These are phyloP conservation scores for Bremia lactucae DNA, from an alignment of 352 stramenopile genomes.

Conservation along the genomic window DNA sequence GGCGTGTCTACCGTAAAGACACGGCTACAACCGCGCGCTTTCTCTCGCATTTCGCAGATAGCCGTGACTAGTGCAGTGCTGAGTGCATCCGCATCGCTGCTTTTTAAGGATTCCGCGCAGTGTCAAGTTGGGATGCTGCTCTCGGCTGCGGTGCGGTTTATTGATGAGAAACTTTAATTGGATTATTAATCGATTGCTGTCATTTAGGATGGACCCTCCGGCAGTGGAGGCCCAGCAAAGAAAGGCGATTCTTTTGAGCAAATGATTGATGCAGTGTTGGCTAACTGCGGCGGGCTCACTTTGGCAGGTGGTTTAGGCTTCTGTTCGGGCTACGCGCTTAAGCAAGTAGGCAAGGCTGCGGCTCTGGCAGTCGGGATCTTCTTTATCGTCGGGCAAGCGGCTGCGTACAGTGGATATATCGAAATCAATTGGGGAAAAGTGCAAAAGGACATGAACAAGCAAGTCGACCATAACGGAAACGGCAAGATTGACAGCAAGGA, in stretches of 20 bases:
- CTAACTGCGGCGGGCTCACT: constrained; percentile 56
- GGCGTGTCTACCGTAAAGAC: too few relatives aligned
- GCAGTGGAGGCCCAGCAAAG: constrained; percentile 23
- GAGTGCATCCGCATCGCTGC: too few relatives aligned
- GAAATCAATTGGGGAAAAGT: constrained; percentile 87
- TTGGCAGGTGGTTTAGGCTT: constrained; percentile 63
- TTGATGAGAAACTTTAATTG: too few relatives aligned
- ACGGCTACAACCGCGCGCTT: too few relatives aligned
- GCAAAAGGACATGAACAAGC: constrained; percentile 72
- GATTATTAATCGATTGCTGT: too few relatives aligned
- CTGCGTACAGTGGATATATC: constrained; percentile 81
- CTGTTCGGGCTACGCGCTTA: constrained; percentile 78
- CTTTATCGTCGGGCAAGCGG: constrained; percentile 71
- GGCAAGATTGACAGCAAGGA: constrained; percentile 80
- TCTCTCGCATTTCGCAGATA: too few relatives aligned
- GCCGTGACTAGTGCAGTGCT: too few relatives aligned
- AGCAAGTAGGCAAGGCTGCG: constrained; percentile 71
- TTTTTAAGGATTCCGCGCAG: too few relatives aligned
- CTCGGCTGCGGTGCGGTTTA: too few relatives aligned
- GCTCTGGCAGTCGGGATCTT: constrained; percentile 61
- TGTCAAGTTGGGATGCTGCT: too few relatives aligned
- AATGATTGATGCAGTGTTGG: constrained; percentile 53
- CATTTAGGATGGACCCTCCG: constrained; percentile 23
- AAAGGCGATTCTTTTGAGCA: constrained; percentile 42
- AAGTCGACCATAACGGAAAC: constrained; percentile 76